Percentiles rank a stretch among this genome's conserved stretches.
Evolutionary conservation across 192 early-diverging fungal genomes (phyloP).

Genomic region (Entomortierella lignicola): DNA sequence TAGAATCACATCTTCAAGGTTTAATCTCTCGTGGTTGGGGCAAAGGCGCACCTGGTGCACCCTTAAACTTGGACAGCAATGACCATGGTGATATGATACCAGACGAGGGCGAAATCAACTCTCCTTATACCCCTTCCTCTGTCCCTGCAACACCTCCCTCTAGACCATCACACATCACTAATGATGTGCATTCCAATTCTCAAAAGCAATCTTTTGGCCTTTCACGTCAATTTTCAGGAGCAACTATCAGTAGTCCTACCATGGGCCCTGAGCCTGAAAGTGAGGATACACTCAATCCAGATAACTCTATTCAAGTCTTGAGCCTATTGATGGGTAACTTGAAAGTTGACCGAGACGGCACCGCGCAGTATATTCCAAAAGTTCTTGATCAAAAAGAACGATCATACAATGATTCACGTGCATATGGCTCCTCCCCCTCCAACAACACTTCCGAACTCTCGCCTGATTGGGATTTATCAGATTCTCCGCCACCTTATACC

Average conservation of each 20-base stretch:
- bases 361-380: slow-evolving; percentile 39
- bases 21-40: slow-evolving; percentile 46
- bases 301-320: slow-evolving; percentile 44
- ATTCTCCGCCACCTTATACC: slow-evolving; percentile 36
- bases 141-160: slow-evolving; percentile 45
- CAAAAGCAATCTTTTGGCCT: not conserved
- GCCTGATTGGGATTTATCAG: slow-evolving; percentile 34
- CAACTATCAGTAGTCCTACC: slow-evolving; percentile 25
- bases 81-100: slow-evolving; percentile 20
- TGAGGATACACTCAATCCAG: slow-evolving; percentile 21
- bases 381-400: slow-evolving; percentile 35
- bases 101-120: slow-evolving; percentile 20
- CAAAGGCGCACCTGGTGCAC: slow-evolving; percentile 1
- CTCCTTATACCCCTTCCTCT: slow-evolving; percentile 49
- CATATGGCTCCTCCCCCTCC: slow-evolving; percentile 18
- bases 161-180: slow-evolving; percentile 12
- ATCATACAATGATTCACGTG: slow-evolving; percentile 37
- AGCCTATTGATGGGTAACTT: slow-evolving; percentile 36
- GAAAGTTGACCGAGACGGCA: slow-evolving; percentile 39
- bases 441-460: slow-evolving; percentile 23
- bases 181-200: slow-evolving; percentile 4
- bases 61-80: slow-evolving; percentile 1
- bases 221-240: slow-evolving; percentile 28
- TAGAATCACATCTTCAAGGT: slow-evolving; percentile 49
- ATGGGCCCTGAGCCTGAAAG: slow-evolving; percentile 22